Evolutionary conservation across 768 basidiomycete genomes (phyloP).

Genomic region (Heimioporus sp.): DNA sequence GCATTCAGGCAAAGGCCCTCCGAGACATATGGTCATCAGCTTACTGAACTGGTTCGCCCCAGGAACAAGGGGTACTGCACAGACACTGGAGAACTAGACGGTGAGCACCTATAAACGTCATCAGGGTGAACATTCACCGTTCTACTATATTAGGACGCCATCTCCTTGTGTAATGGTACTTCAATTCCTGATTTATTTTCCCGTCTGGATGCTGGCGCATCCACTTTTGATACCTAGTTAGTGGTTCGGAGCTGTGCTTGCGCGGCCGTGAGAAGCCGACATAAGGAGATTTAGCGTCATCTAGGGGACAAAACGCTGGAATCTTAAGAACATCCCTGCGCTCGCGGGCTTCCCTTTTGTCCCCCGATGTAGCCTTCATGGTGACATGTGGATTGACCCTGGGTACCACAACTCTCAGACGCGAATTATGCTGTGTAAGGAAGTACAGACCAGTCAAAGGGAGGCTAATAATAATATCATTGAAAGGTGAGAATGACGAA

Average conservation of each 20-base stretch:
- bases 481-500: slow-evolving; percentile 2
- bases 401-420: neutral
- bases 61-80: slow-evolving; percentile 51
- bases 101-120: neutral
- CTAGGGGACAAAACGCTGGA: slow-evolving; percentile 41
- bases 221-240: slow-evolving; percentile 42
- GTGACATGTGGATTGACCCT: slow-evolving; percentile 60
- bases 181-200: slow-evolving; percentile 32
- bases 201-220: slow-evolving; percentile 29
- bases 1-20: neutral
- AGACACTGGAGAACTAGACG: slow-evolving; percentile 36
- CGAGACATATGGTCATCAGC: slow-evolving; percentile 7
- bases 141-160: slow-evolving; percentile 46
- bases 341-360: slow-evolving; percentile 32
- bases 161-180: slow-evolving; percentile 55
- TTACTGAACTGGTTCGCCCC: slow-evolving; percentile 52
- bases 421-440: neutral
- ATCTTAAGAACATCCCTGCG: slow-evolving; percentile 43
- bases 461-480: slow-evolving; percentile 40
- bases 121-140: slow-evolving; percentile 36
- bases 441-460: slow-evolving; percentile 61
- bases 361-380: slow-evolving; percentile 31
- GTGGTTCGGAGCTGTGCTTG: slow-evolving; percentile 43
- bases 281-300: slow-evolving; percentile 8
- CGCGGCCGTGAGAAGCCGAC: slow-evolving; percentile 49